Evolutionary conservation across 2,329 filamentous ascomycete genomes (phyloP), one percentile per base, ranked within the genome.

Genomic region (Blastomyces emzantsi): DNA sequence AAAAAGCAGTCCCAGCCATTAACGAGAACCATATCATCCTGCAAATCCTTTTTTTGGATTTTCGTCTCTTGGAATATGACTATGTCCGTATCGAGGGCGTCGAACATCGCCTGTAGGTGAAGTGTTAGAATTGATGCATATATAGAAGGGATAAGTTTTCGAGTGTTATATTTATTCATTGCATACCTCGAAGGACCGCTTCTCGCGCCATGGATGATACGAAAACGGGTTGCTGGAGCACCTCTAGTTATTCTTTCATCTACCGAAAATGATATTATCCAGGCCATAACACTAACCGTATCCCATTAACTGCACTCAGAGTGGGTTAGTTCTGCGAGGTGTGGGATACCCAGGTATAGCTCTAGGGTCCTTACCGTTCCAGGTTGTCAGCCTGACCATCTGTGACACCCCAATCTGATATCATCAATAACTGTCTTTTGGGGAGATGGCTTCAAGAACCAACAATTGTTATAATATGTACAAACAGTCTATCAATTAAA

Each of bases 1-100:
- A 97, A 97, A 77, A 88, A 96, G 67, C 92, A 92, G 73, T 99
- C 94, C 93, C 93, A 99, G 15, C 94, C 94, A 0, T 90, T 87
- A 0, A 97, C 86, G 43, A 97, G 80, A 11, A 97, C 92, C 91
- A 97, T 97, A 70, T 97, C 94, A 81, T 97, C 94, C 51, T 82
- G 83, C 1, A 99, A 80, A 69, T 97, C 92, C 73, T 96, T 96
- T 64, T 89, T 84, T 73, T 97, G 94, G 51, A 97, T 97, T 77
- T 97, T 99, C 54, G 91, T 87, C 76, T 97, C 94, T 75, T 99
- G 94, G 80, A 97, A 92, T 64, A 97, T 83, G 22, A 97, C 86
- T 67, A 99, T 94, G 74, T 99, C 94, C 62, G 92, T 87, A 73
- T 94, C 90, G 7, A 99, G 83, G 54, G 89, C 90, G 69, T 96